Percentiles rank a stretch among this genome's conserved stretches.
phyloP scores from a whole-genome alignment of 2,329 filamentous ascomycete species.

The Aspergillus sp. region DNA sequence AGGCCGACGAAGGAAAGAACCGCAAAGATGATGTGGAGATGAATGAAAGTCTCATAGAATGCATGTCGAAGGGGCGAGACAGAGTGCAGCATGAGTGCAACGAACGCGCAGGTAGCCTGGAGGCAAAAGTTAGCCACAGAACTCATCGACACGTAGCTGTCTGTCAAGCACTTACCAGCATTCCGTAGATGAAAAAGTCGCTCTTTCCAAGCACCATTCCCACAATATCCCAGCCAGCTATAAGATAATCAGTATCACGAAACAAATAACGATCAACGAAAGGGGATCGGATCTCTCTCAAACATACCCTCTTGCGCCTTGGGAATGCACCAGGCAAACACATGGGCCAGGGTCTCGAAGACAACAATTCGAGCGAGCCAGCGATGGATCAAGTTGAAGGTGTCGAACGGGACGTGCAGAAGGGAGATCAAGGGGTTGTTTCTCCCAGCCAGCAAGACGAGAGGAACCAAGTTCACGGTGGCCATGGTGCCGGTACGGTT shows the following conservation, averaged over 20 bases:
- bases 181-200: conserved; percentile 41
- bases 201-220: conserved; percentile 28
- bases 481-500: conserved; percentile 45
- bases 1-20: conserved; percentile 67
- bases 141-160: neutral
- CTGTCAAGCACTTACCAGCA: conserved; percentile 40
- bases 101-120: conserved; percentile 54
- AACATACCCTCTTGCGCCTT: conserved; percentile 48
- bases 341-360: conserved; percentile 68
- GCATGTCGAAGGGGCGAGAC: conserved; percentile 83
- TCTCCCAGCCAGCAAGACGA: conserved; percentile 42
- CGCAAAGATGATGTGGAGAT: conserved; percentile 76
- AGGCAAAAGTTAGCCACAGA: conserved; percentile 5
- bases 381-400: conserved; percentile 65
- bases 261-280: neutral
- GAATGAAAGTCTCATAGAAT: conserved; percentile 96
- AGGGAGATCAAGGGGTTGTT: conserved; percentile 46
- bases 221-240: conserved; percentile 39
- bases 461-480: conserved; percentile 45
- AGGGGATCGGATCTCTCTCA: too few relatives aligned
- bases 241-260: conserved; percentile 50
- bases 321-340: conserved; percentile 71
- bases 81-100: conserved; percentile 67
- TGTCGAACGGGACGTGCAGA: conserved; percentile 45
- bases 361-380: conserved; percentile 76